Evolutionary conservation across 345 rosid genomes (phyloP), one percentile per base, ranked within the genome.

Genomic region (Raphanus raphanistrum): DNA sequence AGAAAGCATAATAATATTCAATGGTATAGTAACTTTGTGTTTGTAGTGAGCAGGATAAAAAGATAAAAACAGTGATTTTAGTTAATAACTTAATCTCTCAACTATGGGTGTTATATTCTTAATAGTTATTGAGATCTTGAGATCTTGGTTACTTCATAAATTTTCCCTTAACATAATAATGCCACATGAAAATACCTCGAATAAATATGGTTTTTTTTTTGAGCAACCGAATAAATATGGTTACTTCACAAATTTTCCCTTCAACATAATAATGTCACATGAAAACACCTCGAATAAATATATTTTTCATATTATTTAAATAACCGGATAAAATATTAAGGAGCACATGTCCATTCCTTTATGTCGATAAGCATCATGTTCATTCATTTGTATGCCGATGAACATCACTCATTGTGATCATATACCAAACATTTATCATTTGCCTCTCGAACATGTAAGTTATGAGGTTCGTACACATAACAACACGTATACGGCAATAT

Each of bases 351-450:
- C 73, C 35, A 67, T 75, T 75, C 60, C 67, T 66, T 36, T 11
- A 28, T 75, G 79, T 59, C 48, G 78, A 58, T 66, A 57, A 57
- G 21, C 66, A 66, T 57, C 72, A 45, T 75, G 79, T 67, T 66
- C 33, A 66, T 75, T 75, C 66, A 66, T 57, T 66, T 66, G 27
- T 11, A 31, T 75, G 79, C 66, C 48, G 72, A 29, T 66, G 32
- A 57, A 29, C 66, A 66, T 57, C 72, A 45, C 12, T 21, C 21
- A 21, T 21, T 21, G 21, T 21, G 21, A 21, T 16, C 25, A 43
- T 43, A 43, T 43, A 43, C 48, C 67, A 75, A 66, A 75, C 79
- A 75, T 67, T 75, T 75, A 75, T 58, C 67, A 75, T 59, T 75
- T 60, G 35, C 61, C 68, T 59, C 79, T 43, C 48, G 12, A 63